phyloP scores from a whole-genome alignment of 2,329 filamentous ascomycete genomes.

The Monosporascus sp. region DNA sequence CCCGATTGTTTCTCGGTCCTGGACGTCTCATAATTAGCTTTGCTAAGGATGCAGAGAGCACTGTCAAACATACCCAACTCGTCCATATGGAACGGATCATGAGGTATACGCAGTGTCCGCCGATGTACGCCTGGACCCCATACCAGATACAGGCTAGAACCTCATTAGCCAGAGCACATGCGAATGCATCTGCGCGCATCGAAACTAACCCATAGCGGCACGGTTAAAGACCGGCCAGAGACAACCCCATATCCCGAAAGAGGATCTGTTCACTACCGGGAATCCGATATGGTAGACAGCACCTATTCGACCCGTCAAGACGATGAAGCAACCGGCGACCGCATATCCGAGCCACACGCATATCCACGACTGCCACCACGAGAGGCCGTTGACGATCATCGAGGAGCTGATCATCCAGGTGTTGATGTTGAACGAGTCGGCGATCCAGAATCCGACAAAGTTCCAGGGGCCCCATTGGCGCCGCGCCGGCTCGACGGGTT shows the following conservation, averaged over 20 bases:
- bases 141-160: conserved; percentile 72
- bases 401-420: conserved; percentile 91
- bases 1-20: conserved; percentile 50
- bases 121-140: conserved; percentile 80
- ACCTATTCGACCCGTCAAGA: conserved; percentile 74
- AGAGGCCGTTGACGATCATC: conserved; percentile 71
- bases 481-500: conserved; percentile 70
- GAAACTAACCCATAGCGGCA: conserved; percentile 64
- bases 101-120: conserved; percentile 75
- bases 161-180: conserved; percentile 3
- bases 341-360: conserved; percentile 84
- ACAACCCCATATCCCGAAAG: conserved; percentile 84
- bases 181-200: background rate
- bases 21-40: conserved; percentile 7
- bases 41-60: background rate
- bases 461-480: conserved; percentile 85
- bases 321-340: conserved; percentile 70
- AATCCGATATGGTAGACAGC: conserved; percentile 87
- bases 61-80: conserved; percentile 43
- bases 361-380: conserved; percentile 91
- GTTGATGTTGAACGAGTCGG: conserved; percentile 83
- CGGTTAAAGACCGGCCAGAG: conserved; percentile 87
- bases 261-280: conserved; percentile 70
- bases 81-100: conserved; percentile 87
- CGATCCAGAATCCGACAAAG: conserved; percentile 83